These are phyloP conservation scores for Darksidea phi DNA, from an alignment of 495 filamentous ascomycete genomes.

Conservation along the genomic window DNA sequence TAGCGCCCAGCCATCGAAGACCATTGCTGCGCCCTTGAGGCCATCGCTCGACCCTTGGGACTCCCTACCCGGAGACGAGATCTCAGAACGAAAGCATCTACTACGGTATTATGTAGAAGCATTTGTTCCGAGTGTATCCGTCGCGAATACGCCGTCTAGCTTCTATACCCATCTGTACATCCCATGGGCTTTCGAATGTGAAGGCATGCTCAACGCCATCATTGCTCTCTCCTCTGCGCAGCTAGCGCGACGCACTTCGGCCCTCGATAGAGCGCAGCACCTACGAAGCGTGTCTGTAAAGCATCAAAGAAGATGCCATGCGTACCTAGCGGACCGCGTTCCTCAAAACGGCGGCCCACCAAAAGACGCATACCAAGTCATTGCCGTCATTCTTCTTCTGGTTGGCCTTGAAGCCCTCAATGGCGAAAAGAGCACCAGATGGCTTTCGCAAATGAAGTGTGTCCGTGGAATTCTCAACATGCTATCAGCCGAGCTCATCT, in stretches of 20 bases:
- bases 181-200: conserved; percentile 23
- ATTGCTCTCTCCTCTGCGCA: conserved; percentile 29
- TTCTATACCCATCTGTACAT: conserved; percentile 32
- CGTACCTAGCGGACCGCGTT: conserved; percentile 18
- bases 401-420: conserved; percentile 32
- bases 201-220: conserved; percentile 32
- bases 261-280: conserved; percentile 25
- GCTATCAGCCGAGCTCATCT: not conserved
- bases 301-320: conserved; percentile 24
- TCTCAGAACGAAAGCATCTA: conserved; percentile 13
- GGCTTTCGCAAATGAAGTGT: conserved; percentile 22
- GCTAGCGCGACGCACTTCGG: conserved; percentile 17
- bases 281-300: conserved; percentile 17
- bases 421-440: conserved; percentile 19
- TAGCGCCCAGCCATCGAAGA: not conserved
- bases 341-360: conserved; percentile 8
- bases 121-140: conserved; percentile 29
- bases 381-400: conserved; percentile 25
- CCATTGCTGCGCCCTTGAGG: not conserved
- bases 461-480: conserved; percentile 18
- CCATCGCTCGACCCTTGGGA: conserved; percentile 25
- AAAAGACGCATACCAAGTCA: conserved; percentile 22
- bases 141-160: conserved; percentile 24
- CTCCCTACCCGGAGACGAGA: conserved; percentile 2
- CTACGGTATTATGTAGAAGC: conserved; percentile 28